Percentiles rank a stretch among this genome's conserved stretches.
Conservation (phyloP, 116 monocot species). For the Cymodocea nodosa region DNA sequence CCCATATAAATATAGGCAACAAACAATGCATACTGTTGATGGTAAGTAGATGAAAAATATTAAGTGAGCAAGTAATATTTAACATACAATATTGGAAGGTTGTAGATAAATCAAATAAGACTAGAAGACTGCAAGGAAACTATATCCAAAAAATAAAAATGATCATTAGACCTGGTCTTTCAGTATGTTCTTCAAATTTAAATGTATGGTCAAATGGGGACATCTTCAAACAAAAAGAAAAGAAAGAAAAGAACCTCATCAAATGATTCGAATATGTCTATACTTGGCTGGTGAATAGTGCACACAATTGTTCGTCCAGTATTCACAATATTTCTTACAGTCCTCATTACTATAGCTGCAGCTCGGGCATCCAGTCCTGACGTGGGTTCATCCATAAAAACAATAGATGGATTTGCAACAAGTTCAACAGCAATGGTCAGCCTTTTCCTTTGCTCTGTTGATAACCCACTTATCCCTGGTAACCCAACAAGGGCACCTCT, state of each 20-base stretch:
- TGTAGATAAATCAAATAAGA: too few species aligned
- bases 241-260: slow-evolving; percentile 59
- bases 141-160: too few species aligned
- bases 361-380: slow-evolving; percentile 97
- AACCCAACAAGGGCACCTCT: slow-evolving; percentile 89
- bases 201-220: neutral
- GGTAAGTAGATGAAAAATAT: too few species aligned
- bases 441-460: slow-evolving; percentile 90
- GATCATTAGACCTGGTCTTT: too few species aligned
- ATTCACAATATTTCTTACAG: slow-evolving; percentile 97
- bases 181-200: neutral
- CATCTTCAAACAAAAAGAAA: neutral
- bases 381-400: slow-evolving; percentile 99
- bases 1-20: too few species aligned
- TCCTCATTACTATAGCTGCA: slow-evolving; percentile 99
- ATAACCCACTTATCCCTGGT: slow-evolving; percentile 84
- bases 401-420: slow-evolving; percentile 97
- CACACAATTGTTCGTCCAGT: slow-evolving; percentile 98
- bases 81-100: too few species aligned
- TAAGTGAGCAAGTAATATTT: too few species aligned
- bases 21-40: too few species aligned
- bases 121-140: too few species aligned
- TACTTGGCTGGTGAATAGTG: slow-evolving; percentile 99
- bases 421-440: slow-evolving; percentile 97
- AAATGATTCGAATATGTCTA: slow-evolving; percentile 99